Conservation (phyloP, 2,329 filamentous ascomycete genomes). For the Fusarium sp. region DNA sequence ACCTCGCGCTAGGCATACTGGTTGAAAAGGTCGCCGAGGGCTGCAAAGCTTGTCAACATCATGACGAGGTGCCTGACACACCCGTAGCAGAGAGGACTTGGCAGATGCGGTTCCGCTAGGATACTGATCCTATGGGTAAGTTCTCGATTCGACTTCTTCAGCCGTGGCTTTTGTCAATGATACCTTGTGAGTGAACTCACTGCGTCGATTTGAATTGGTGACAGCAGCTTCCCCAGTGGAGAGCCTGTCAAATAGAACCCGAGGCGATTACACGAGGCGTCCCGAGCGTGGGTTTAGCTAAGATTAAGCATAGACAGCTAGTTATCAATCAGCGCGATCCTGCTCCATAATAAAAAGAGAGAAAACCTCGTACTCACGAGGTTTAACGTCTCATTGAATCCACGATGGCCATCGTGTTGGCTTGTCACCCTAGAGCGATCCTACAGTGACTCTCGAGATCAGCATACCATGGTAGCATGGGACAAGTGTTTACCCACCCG, state of each 20-base stretch:
- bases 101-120: neutral
- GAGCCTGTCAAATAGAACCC: neutral
- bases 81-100: neutral
- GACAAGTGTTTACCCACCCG: neutral
- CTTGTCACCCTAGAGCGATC: neutral
- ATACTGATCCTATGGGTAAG: neutral
- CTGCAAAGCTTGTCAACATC: neutral
- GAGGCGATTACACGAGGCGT: neutral
- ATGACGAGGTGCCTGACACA: neutral
- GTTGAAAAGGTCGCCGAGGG: neutral
- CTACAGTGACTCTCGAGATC: neutral
- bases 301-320: slow-evolving; percentile 1
- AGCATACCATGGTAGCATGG: neutral
- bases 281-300: neutral
- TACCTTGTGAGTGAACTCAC: neutral
- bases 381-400: neutral
- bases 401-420: neutral
- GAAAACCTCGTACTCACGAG: neutral
- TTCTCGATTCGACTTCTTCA: neutral
- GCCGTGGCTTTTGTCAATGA: neutral
- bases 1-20: neutral
- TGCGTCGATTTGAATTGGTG: neutral
- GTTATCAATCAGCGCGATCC: neutral
- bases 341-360: neutral
- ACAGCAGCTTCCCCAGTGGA: neutral